Percentiles rank a stretch among this genome's conserved stretches.
Evolutionary conservation across 305 asterid genomes (phyloP).

Genomic region (Plantago coronopus): DNA sequence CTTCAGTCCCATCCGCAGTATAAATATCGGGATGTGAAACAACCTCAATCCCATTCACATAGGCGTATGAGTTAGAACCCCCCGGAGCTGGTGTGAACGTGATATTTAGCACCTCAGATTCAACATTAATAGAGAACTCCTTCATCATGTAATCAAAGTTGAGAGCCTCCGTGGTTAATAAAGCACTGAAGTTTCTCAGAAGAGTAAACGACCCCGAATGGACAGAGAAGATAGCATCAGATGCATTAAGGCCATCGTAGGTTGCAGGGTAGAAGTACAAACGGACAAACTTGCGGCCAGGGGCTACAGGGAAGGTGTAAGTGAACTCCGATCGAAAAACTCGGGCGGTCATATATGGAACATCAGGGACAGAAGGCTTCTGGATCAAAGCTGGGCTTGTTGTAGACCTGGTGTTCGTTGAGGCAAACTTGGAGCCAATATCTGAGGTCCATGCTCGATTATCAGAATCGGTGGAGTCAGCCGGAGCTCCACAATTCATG

Average conservation of each 20-base stretch:
- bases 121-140: slow-evolving; percentile 19
- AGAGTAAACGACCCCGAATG: slow-evolving; percentile 22
- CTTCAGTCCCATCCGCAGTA: slow-evolving; percentile 11
- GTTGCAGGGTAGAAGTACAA: slow-evolving; percentile 24
- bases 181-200: slow-evolving; percentile 22
- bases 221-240: slow-evolving; percentile 24
- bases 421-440: slow-evolving; percentile 12
- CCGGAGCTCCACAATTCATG: slow-evolving; percentile 21
- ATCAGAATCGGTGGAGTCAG: slow-evolving; percentile 15
- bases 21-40: slow-evolving; percentile 25
- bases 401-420: slow-evolving; percentile 1
- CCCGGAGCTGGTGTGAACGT: slow-evolving; percentile 21
- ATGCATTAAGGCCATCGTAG: slow-evolving; percentile 18
- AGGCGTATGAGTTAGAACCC: slow-evolving; percentile 20
- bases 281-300: slow-evolving; percentile 22
- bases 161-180: slow-evolving; percentile 20
- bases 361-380: slow-evolving; percentile 18
- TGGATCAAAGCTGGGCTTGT: slow-evolving; percentile 13
- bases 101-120: slow-evolving; percentile 10
- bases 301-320: slow-evolving; percentile 23
- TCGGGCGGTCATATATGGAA: slow-evolving; percentile 10
- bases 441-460: slow-evolving; percentile 22
- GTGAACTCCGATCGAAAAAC: slow-evolving; percentile 19
- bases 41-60: slow-evolving; percentile 28
- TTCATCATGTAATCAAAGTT: slow-evolving; percentile 18